These are phyloP conservation scores for Nidularia sp. DNA, from an alignment of 768 basidiomycete genomes.

Conservation along the genomic window DNA sequence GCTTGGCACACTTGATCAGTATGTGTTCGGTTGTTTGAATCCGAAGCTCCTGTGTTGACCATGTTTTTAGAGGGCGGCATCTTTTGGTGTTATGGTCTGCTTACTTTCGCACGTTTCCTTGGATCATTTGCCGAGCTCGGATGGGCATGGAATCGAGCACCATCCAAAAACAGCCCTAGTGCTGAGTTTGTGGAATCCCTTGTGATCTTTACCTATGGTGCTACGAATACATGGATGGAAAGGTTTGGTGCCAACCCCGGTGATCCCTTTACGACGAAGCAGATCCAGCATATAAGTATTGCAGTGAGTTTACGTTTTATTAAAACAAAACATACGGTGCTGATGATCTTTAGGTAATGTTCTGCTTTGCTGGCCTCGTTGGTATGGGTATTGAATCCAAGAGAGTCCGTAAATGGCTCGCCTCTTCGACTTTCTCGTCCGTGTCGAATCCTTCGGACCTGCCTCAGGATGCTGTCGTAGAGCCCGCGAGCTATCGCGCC, in stretches of 20 bases:
- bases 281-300: conserved; percentile 92
- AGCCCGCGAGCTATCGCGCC: conserved; percentile 69
- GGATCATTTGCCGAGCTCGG: conserved; percentile 83
- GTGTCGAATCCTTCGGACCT: conserved; percentile 16
- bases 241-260: conserved; percentile 80
- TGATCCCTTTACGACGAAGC: conserved; percentile 84
- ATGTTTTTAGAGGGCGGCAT: conserved; percentile 73
- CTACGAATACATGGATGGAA: conserved; percentile 97
- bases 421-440: conserved; percentile 43
- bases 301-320: conserved; percentile 46
- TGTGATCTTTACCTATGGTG: conserved; percentile 85
- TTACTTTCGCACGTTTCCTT: conserved; percentile 91
- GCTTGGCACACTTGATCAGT: conserved; percentile 92
- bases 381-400: conserved; percentile 92
- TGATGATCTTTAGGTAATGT: conserved; percentile 63
- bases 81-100: conserved; percentile 88
- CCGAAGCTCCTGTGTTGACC: conserved; percentile 1
- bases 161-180: conserved; percentile 42
- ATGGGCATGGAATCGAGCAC: conserved; percentile 92
- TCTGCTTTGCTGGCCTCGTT: conserved; percentile 88
- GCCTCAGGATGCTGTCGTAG: conserved; percentile 42
- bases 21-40: conserved; percentile 20
- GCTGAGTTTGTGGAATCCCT: conserved; percentile 78
- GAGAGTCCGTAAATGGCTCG: conserved; percentile 68
- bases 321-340: background rate